Evolutionary conservation across 768 basidiomycete species (phyloP).

Genomic region (Amyloporia xantha): DNA sequence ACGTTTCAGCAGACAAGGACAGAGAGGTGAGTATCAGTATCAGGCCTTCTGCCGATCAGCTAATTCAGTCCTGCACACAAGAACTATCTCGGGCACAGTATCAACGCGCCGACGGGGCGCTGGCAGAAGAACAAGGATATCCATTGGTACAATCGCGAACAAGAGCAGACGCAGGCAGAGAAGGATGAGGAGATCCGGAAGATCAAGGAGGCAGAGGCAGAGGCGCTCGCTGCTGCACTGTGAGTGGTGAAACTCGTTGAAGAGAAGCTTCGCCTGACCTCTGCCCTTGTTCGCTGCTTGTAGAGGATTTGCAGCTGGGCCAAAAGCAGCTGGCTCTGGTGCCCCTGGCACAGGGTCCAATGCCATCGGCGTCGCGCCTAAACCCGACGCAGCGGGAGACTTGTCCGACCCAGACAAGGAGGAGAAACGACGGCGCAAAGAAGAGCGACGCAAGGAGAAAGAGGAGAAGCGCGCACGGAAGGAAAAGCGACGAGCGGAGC

Average conservation of each 20-base stretch:
- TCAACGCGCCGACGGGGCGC: slow-evolving; percentile 91
- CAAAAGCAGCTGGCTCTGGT: slow-evolving; percentile 10
- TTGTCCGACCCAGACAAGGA: slow-evolving; percentile 23
- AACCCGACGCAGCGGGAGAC: slow-evolving; percentile 6
- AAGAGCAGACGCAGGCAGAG: slow-evolving; percentile 34
- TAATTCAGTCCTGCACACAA: slow-evolving; percentile 27
- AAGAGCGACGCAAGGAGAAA: slow-evolving; percentile 54
- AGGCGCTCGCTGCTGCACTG: slow-evolving; percentile 79
- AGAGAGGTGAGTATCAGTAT: slow-evolving; percentile 54
- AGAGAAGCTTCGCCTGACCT: neutral
- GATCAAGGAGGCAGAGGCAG: slow-evolving; percentile 85
- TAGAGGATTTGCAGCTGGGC: slow-evolving; percentile 64
- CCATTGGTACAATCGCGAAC: slow-evolving; percentile 88
- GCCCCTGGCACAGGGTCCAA: slow-evolving; percentile 25
- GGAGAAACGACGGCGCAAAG: slow-evolving; percentile 33
- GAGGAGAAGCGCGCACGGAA: slow-evolving; percentile 55
- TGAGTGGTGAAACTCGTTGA: slow-evolving; percentile 27
- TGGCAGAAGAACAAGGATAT: slow-evolving; percentile 99
- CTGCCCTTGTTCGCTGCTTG: slow-evolving; percentile 4
- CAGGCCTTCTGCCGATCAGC: neutral
- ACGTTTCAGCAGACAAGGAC: slow-evolving; percentile 89
- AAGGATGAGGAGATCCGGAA: slow-evolving; percentile 68
- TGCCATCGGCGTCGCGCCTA: slow-evolving; percentile 20
- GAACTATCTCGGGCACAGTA: slow-evolving; percentile 93
- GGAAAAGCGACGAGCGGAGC: slow-evolving; percentile 38